A percentile compares a stretch with the other conserved stretches of the same genome.
These are phyloP conservation scores for Fragilaria crotonensis DNA, from an alignment of 108 stramenopile species.

Conservation along the genomic window DNA sequence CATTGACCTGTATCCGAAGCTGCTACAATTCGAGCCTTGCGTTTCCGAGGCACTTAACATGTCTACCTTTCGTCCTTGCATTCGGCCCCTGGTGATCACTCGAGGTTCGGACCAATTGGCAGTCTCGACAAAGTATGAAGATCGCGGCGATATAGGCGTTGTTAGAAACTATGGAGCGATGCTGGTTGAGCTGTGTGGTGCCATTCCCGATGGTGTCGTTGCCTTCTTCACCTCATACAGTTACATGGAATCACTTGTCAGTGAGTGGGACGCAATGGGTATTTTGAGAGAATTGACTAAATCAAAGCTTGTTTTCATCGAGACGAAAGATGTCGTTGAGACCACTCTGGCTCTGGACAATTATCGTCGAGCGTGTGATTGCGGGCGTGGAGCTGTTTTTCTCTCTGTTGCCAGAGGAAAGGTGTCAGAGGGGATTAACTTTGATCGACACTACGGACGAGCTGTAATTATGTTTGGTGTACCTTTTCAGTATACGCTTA, in stretches of 20 bases:
- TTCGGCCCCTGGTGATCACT: slow-evolving; percentile 94
- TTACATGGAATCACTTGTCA: slow-evolving; percentile 95
- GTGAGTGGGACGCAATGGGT: slow-evolving; percentile 92
- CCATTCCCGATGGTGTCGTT: slow-evolving; percentile 95
- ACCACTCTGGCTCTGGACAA: slow-evolving; percentile 97
- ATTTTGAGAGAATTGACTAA: slow-evolving; percentile 85
- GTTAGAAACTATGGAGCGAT: slow-evolving; percentile 90
- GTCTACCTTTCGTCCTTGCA: slow-evolving; percentile 97
- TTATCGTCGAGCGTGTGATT: slow-evolving; percentile 96
- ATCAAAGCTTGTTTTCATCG: slow-evolving; percentile 95
- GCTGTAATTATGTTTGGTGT: slow-evolving; percentile 98
- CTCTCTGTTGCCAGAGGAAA: slow-evolving; percentile 98
- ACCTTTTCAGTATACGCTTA: slow-evolving; percentile 98
- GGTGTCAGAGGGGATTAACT: slow-evolving; percentile 99
- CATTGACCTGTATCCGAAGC: slow-evolving; percentile 97
- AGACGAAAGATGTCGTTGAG: slow-evolving; percentile 99
- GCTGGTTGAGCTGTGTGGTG: slow-evolving; percentile 82
- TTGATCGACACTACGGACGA: slow-evolving; percentile 98
- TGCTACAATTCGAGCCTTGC: slow-evolving; percentile 95
- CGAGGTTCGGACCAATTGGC: slow-evolving; percentile 89
- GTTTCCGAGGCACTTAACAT: slow-evolving; percentile 92
- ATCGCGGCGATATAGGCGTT: slow-evolving; percentile 88
- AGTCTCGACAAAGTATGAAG: slow-evolving; percentile 84
- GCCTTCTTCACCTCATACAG: slow-evolving; percentile 98
- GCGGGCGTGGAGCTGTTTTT: slow-evolving; percentile 97